phyloP scores from a whole-genome alignment of 1,284 basidiomycete species.

The Afroboletus lepidellus region DNA sequence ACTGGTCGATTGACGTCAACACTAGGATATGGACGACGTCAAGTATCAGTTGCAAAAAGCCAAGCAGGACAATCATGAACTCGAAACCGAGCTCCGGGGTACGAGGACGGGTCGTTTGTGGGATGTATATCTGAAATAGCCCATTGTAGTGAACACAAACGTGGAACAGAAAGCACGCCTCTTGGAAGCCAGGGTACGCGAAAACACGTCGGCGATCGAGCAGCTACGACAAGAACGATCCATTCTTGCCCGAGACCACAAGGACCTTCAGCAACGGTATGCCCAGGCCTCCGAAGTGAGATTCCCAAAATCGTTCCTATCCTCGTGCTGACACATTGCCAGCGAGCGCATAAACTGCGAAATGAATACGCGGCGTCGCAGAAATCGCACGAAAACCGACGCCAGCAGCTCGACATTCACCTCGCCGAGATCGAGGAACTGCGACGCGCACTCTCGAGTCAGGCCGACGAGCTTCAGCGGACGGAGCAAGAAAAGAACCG shows the following conservation, averaged over 20 bases:
- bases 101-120: constrained; percentile 1
- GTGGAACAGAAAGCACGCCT: constrained; percentile 68
- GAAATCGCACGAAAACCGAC: constrained; percentile 65
- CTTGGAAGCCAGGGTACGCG: constrained; percentile 59
- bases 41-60: constrained; percentile 61
- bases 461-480: constrained; percentile 62
- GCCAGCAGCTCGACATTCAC: constrained; percentile 69
- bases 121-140: constrained; percentile 9
- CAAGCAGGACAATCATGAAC: constrained; percentile 66
- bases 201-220: constrained; percentile 67
- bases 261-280: constrained; percentile 64
- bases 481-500: constrained; percentile 59
- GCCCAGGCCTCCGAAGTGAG: constrained; percentile 64
- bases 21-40: constrained; percentile 74
- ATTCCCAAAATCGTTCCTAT: not conserved
- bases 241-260: constrained; percentile 62
- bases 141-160: constrained; percentile 49
- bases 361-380: constrained; percentile 59
- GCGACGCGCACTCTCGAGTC: constrained; percentile 56
- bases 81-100: constrained; percentile 70
- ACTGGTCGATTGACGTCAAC: constrained; percentile 13
- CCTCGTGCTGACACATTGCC: not conserved
- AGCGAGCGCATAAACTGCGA: constrained; percentile 62
- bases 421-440: constrained; percentile 73
- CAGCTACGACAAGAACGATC: constrained; percentile 72